phyloP scores from a whole-genome alignment of 257 asterid species.

The Solanum sparsipilum region DNA sequence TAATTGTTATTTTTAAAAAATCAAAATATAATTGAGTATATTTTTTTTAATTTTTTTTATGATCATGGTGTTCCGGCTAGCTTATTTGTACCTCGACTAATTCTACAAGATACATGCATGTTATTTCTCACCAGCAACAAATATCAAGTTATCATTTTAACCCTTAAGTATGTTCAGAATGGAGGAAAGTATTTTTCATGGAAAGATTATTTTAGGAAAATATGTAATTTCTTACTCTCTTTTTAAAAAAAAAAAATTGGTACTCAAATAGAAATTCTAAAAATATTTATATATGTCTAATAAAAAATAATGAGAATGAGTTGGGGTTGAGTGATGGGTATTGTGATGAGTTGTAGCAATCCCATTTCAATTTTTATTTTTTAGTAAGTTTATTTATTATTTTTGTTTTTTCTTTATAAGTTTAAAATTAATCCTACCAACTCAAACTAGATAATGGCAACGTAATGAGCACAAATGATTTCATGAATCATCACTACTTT shows the following conservation, averaged over 20 bases:
- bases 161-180: neutral
- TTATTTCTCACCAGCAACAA: too few relatives aligned
- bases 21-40: neutral
- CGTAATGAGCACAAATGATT: neutral
- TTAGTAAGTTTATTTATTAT: neutral
- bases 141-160: neutral
- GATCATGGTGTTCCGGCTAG: accelerated
- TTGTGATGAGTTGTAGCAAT: neutral
- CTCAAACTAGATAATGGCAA: neutral
- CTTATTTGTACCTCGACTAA: neutral
- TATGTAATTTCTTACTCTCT: too few relatives aligned
- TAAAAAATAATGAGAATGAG: neutral
- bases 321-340: neutral
- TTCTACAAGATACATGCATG: too few relatives aligned
- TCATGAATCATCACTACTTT: neutral
- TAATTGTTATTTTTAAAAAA: accelerated
- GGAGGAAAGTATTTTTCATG: neutral
- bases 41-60: too few relatives aligned
- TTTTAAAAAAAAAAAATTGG: too few relatives aligned
- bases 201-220: too few relatives aligned
- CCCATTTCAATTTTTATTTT: neutral
- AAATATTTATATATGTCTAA: too few relatives aligned
- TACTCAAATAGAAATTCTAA: too few relatives aligned
- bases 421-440: neutral
- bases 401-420: neutral